Percentiles rank a stretch among this genome's conserved stretches.
These are phyloP conservation scores for Naematelia aurantialba DNA, from an alignment of 768 basidiomycete species.

Conservation along the genomic window DNA sequence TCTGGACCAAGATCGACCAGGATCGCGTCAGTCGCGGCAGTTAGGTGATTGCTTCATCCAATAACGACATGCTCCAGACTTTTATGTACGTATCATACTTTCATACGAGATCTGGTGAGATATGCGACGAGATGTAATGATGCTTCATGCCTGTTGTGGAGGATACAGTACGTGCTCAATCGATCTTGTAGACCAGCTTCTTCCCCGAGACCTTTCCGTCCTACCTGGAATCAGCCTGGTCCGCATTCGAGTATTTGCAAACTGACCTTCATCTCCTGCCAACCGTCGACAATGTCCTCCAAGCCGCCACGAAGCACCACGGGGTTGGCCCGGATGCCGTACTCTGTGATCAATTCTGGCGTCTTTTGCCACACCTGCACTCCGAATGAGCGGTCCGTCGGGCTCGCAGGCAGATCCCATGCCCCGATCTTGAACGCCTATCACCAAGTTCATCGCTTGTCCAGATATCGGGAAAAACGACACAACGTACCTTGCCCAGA, in stretches of 20 bases:
- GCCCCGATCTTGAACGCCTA: slow-evolving; percentile 38
- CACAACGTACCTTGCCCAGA: slow-evolving; percentile 25
- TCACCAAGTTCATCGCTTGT: not conserved
- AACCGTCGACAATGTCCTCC: slow-evolving; percentile 31
- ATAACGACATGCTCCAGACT: too few relatives aligned
- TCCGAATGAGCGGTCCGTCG: slow-evolving; percentile 24
- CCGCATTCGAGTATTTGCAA: too few relatives aligned
- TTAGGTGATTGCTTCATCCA: too few relatives aligned
- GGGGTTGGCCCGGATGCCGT: slow-evolving; percentile 37
- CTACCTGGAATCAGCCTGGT: not conserved
- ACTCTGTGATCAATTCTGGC: slow-evolving; percentile 24
- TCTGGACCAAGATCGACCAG: too few relatives aligned
- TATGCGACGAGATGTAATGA: too few relatives aligned
- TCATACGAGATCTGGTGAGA: too few relatives aligned
- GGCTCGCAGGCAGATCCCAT: slow-evolving; percentile 21
- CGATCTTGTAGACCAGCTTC: slow-evolving; percentile 35
- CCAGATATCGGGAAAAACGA: not conserved
- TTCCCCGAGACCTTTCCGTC: slow-evolving; percentile 31
- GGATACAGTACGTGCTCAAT: too few relatives aligned
- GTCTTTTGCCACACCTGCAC: slow-evolving; percentile 12
- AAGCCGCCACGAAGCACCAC: slow-evolving; percentile 42
- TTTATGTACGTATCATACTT: too few relatives aligned
- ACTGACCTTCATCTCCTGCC: slow-evolving; percentile 24
- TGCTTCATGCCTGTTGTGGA: too few relatives aligned
- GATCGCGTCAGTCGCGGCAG: too few relatives aligned